Percentiles rank a stretch among this genome's conserved stretches.
Conservation (phyloP, 225 moss, liverwort and hornwort species). For the Anthoceros angustus region DNA sequence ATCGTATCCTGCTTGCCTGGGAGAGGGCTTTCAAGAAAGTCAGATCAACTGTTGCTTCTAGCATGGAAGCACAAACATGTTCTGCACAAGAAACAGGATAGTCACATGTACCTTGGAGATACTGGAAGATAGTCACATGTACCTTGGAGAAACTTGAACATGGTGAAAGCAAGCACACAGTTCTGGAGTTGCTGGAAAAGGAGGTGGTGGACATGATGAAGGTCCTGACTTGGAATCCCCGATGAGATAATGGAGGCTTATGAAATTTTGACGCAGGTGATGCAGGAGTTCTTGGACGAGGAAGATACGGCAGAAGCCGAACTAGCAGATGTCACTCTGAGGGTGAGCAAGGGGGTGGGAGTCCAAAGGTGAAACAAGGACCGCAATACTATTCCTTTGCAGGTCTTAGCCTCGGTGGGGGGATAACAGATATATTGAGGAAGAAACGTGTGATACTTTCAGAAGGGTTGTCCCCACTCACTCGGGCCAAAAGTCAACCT, state of each 20-base stretch:
- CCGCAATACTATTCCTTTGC: neutral
- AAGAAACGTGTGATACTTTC: slow-evolving; percentile 28
- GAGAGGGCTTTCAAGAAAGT: slow-evolving; percentile 41
- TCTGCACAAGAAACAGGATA: slow-evolving; percentile 17
- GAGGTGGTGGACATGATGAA: no score
- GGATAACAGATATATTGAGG: slow-evolving; percentile 20
- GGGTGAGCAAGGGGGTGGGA: neutral
- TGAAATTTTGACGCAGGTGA: neutral
- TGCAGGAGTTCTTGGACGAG: neutral
- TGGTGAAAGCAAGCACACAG: neutral
- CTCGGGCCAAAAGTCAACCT: slow-evolving; percentile 21
- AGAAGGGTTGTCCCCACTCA: slow-evolving; percentile 31
- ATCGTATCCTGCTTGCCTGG: slow-evolving; percentile 30
- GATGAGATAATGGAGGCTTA: neutral
- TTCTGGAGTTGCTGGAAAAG: no score
- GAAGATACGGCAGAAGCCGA: neutral
- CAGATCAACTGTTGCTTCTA: slow-evolving; percentile 21
- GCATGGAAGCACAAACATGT: slow-evolving; percentile 25
- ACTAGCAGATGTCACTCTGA: neutral
- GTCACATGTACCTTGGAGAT: slow-evolving; percentile 23
- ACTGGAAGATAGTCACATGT: slow-evolving; percentile 21
- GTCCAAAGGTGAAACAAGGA: neutral
- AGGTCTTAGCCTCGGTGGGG: slow-evolving; percentile 14
- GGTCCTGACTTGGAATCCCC: neutral
- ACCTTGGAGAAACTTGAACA: slow-evolving; percentile 8